Evolutionary conservation across 257 asterid species (phyloP), one percentile per base, ranked within the genome.

Genomic region (Handroanthus guayacan): DNA sequence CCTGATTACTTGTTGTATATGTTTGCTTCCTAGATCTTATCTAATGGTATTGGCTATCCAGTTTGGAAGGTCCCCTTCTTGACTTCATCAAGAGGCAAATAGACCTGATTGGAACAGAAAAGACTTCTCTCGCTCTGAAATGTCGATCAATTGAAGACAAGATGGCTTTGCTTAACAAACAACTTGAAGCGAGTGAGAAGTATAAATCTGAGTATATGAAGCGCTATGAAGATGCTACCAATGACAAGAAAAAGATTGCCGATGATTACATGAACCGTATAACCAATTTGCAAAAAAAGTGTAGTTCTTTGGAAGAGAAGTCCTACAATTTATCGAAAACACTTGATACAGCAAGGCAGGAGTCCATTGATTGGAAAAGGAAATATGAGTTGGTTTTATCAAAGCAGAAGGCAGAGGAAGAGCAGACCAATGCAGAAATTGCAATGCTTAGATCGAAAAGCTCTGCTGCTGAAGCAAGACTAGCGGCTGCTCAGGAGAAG

Each of bases 391-490:
- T 86, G 75, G 86, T 84, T 31, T 80, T 82, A 18, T 84, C 92
- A 38, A 87, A 85, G 83, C 92, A 76, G 68, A 93, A 90, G 90
- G 95, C 91, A 50, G 97, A 79, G 81, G 96, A 89, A 80, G 97
- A 90, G 70, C 97, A 91, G 83, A 80, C 81, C 17, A 86, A 78
- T 81, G 87, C 93, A 1, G 98, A 95, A 80, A 83, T 93, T 72
- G 84, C 93, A 6, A 84, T 93, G 83, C 95, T 93, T 63, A 89
- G 84, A 80, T 89, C 98, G 37, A 90, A 86, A 82, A 86, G 89
- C 70, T 89, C 96, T 81, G 99, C 99, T 67, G 97, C 99, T 61
- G 99, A 91, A 80, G 99, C 99, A 75, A 90, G 99, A 83, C 84
- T 95, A 58, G 96, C 91, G 64, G 99, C 99, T 73, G 95, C 97